Base-by-base conservation (phyloP, 1,284 basidiomycete species). In the Baeospora myosura region DNA sequence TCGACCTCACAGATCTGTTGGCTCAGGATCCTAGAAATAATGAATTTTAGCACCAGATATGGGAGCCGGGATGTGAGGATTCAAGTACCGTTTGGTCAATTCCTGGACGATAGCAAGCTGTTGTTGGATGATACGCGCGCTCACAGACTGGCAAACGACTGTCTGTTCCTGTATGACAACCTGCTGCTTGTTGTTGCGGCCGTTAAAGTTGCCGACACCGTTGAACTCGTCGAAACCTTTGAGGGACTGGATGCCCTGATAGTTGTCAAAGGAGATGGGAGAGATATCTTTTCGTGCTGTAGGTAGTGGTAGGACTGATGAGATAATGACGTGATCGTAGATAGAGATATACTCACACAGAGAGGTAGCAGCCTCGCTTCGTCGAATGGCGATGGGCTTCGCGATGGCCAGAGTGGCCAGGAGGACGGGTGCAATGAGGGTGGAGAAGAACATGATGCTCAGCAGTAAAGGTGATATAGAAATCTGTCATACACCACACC, bases 171-270 rank as follows among this genome's bases (percentile, higher is more conserved):
- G 55, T 25, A 61, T 52, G 33, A 66, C 52, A 28, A 64, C 52
- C 34, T 55, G 52, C 35, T 61, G 58, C 24, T 49, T 50, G 50
- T 54, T 59, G 41, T 58, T 50, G 32, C 55, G 58, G 42, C 58
- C 58, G 51, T 64, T 58, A 43, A 68, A 68, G 56, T 68, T 67
- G 29, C 55, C 55, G 35, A 49, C 33, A 22, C 66, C 68, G 41
- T 61, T 63, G 55, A 68, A 68, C 56, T 64, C 57, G 44, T 68
- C 66, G 44, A 68, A 68, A 38, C 54, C 49, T 25, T 49, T 45
- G 41, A 66, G 44, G 33, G 63, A 34, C 18, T 16, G 3, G 51
- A 61, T 49, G 16, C 64, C 64, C 24, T 54, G 56, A 55, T 60
- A 56, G 31, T 49, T 44, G 44, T 54, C 46, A 41, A 56, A 54